Conservation (phyloP, 2,329 filamentous ascomycete species). For the Epichloe elymi region DNA sequence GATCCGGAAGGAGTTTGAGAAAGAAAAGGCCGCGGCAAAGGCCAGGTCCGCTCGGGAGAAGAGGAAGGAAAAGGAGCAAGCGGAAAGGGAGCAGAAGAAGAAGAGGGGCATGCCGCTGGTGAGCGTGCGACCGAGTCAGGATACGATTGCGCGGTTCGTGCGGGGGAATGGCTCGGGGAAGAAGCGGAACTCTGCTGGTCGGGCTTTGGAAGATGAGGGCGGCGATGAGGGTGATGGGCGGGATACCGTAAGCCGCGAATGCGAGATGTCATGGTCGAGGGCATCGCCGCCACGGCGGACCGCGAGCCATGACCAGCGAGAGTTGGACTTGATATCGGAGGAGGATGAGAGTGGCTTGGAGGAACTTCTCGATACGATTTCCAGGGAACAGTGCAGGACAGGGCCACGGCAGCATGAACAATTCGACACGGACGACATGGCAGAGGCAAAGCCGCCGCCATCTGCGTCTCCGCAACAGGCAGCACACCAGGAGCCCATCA, state of each 20-base stretch:
- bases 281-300: background rate
- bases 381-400: constrained; percentile 8
- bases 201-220: background rate
- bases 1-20: constrained; percentile 39
- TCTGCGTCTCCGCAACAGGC: background rate
- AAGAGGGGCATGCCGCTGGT: constrained; percentile 39
- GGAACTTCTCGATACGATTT: constrained; percentile 7
- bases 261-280: background rate
- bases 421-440: background rate
- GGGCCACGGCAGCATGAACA: background rate
- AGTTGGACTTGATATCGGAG: constrained; percentile 10
- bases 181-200: constrained; percentile 12
- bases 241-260: background rate
- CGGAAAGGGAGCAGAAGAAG: constrained; percentile 35
- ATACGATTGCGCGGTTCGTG: constrained; percentile 41
- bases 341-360: constrained; percentile 15
- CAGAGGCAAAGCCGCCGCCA: background rate
- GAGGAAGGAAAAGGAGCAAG: constrained; percentile 40
- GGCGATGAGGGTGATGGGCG: background rate
- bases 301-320: background rate
- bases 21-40: constrained; percentile 32
- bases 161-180: constrained; percentile 18
- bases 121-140: constrained; percentile 43
- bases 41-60: constrained; percentile 38
- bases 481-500: background rate